Base-by-base conservation (phyloP, 2,329 filamentous ascomycete genomes). In the Sarocladium brachiariae region DNA sequence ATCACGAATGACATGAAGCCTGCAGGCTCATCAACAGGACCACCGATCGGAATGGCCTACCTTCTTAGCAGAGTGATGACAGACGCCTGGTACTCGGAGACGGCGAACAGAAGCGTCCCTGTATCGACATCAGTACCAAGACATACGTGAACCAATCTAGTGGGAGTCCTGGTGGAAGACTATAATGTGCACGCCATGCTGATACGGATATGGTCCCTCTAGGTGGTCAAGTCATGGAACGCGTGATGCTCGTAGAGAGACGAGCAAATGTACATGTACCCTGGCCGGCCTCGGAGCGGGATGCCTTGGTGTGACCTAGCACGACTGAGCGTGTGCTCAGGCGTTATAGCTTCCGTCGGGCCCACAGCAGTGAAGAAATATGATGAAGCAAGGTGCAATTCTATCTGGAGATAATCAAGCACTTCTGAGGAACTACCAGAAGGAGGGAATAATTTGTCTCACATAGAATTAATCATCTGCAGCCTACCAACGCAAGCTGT, bases 351-450 rank as follows among this genome's bases (percentile, higher is more conserved):
- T 38, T 16, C 34, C 34, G 34, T 38, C 34, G 9, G 7, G 34
- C 34, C 34, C 34, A 38, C 18, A 38, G 8, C 34, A 38, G 34
- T 38, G 34, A 18, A 38, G 34, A 38, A 38, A 7, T 18, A 38
- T 38, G n/a, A 38, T 38, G n/a, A 38, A 16, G 34, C 34, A 38
- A 13, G 34, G 34, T 38, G 34, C 34, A 38, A 38, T 38, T 38
- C 34, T 38, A 16, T 38, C 34, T 38, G 34, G 34, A 38, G 34
- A 9, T 38, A 16, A 38, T 38, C 34, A 38, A 38, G 34, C 34
- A 38, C 11, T 38, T 38, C 34, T 38, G 34, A 38, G 34, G 38
- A 41, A 41, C 38, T 41, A 41, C 38, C 38, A 41, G 38, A 41
- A 41, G 38, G 38, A 24, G 38, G 38, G 19, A 41, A 41, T 41